These are phyloP conservation scores for Fusarium sororula DNA, from an alignment of 2,329 filamentous ascomycete species.

Conservation along the genomic window DNA sequence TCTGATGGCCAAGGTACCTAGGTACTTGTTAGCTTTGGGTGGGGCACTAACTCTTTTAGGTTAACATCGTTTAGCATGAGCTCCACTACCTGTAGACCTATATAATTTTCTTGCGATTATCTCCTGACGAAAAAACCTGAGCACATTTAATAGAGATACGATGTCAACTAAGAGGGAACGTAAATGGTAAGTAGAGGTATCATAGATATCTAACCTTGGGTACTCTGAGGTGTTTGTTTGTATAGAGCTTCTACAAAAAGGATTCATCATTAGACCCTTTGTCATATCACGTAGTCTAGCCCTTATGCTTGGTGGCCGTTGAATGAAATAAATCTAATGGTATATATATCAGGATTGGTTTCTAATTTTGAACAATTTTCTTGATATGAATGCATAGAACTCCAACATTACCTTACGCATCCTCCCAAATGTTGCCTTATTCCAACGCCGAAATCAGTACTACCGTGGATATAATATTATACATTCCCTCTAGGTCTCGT, in stretches of 20 bases:
- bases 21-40: not conserved
- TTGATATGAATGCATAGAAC: conserved; percentile 7
- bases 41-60: conserved; percentile 4
- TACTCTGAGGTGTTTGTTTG: not conserved
- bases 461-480: conserved; percentile 31
- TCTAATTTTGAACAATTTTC: conserved; percentile 5
- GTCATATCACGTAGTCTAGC: not conserved
- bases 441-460: conserved; percentile 33
- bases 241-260: not conserved
- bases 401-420: conserved; percentile 16
- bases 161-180: not conserved
- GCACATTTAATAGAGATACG: not conserved
- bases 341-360: conserved; percentile 10
- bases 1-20: conserved; percentile 28
- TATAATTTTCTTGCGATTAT: not conserved
- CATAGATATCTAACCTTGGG: not conserved
- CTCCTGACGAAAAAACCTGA: not conserved
- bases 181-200: not conserved
- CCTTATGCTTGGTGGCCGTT: not conserved
- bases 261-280: not conserved
- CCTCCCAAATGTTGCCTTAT: conserved; percentile 7
- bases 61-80: not conserved
- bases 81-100: not conserved
- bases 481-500: conserved; percentile 35
- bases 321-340: not conserved